Conservation (phyloP, 2,329 filamentous ascomycete genomes). For the Cryphonectria radicalis region DNA sequence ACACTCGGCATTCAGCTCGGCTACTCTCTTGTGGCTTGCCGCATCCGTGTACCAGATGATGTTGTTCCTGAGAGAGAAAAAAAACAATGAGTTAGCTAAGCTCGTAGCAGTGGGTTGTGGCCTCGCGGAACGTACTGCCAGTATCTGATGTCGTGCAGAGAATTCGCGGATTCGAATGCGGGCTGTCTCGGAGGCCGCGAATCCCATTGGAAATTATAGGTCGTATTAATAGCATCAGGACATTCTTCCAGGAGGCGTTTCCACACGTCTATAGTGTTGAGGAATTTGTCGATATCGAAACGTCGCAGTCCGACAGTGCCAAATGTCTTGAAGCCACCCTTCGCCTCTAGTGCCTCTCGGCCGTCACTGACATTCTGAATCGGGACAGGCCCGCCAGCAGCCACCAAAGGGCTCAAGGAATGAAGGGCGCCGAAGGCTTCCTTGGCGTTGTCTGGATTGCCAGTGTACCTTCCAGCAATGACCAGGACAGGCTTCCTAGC, state of each 20-base stretch:
- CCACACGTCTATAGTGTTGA: constrained; percentile 29
- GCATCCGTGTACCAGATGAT: constrained; percentile 33
- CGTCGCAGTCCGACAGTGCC: constrained; percentile 34
- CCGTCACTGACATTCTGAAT: constrained; percentile 35
- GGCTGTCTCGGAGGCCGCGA: constrained; percentile 27
- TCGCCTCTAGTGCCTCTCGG: constrained; percentile 32
- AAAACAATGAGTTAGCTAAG: neutral
- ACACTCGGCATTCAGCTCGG: constrained; percentile 28
- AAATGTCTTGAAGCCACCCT: constrained; percentile 36
- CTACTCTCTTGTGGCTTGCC: constrained; percentile 29
- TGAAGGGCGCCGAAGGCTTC: constrained; percentile 34
- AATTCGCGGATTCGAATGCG: constrained; percentile 30
- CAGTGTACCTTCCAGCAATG: constrained; percentile 32
- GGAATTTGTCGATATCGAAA: constrained; percentile 28
- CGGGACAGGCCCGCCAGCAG: constrained; percentile 31
- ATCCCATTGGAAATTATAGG: constrained; percentile 33
- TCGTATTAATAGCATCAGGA: constrained; percentile 32
- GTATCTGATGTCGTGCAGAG: constrained; percentile 31
- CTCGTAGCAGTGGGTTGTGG: neutral
- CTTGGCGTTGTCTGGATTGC: constrained; percentile 29
- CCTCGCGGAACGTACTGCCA: constrained; percentile 29
- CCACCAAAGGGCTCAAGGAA: constrained; percentile 32
- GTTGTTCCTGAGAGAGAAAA: constrained; percentile 28
- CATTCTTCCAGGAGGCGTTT: constrained; percentile 29
- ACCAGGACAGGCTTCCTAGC: constrained; percentile 31